These are phyloP conservation scores for Beauveria pseudobassiana DNA, from an alignment of 2,329 filamentous ascomycete species.

Conservation along the genomic window DNA sequence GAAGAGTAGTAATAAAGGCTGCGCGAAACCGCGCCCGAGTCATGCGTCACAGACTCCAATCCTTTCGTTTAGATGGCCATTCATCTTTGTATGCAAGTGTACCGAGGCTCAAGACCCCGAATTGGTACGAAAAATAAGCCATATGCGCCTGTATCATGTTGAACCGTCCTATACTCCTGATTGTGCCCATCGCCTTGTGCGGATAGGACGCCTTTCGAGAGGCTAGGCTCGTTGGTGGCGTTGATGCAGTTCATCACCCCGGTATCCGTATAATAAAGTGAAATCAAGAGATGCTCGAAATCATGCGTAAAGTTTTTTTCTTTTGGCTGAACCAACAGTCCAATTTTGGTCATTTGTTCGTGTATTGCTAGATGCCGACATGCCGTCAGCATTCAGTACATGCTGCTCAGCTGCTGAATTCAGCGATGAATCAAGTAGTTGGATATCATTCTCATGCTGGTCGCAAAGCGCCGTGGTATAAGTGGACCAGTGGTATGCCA, in stretches of 20 bases:
- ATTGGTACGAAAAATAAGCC: not conserved
- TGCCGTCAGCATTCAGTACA: not conserved
- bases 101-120: not conserved
- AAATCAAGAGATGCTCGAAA: not conserved
- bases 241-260: not conserved
- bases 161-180: not conserved
- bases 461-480: not conserved
- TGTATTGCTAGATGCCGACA: not conserved
- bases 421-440: not conserved
- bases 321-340: not conserved
- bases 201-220: not conserved
- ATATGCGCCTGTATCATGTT: not conserved
- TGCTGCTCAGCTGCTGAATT: not conserved
- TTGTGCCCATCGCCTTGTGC: not conserved
- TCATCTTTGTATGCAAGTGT: not conserved
- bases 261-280: not conserved
- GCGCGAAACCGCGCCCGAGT: not conserved
- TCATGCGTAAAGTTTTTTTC: not conserved
- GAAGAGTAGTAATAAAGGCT: not conserved
- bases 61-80: not conserved
- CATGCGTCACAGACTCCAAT: not conserved
- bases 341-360: not conserved
- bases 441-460: not conserved
- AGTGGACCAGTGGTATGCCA: not conserved
- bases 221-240: not conserved